These are phyloP conservation scores for Neotropicomus parvogracilis DNA, from an alignment of 1,284 basidiomycete genomes.

Conservation along the genomic window DNA sequence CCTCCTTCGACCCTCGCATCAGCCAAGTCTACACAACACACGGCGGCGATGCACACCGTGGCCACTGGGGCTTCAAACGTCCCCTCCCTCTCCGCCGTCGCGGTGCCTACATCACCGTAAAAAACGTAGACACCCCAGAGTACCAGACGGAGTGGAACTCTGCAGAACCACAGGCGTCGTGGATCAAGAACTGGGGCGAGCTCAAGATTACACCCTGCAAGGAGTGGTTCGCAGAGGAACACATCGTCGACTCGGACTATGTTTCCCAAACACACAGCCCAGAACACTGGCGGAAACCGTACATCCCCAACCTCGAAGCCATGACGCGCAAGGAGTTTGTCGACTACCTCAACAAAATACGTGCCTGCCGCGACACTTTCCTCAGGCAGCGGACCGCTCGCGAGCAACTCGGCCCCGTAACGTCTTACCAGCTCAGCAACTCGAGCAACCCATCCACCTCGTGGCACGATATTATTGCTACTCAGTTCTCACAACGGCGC, in stretches of 20 bases:
- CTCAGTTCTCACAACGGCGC: slow-evolving; percentile 34
- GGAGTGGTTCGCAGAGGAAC: slow-evolving; percentile 14
- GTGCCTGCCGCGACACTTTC: slow-evolving; percentile 51
- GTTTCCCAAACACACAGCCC: slow-evolving; percentile 12
- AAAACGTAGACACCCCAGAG: slow-evolving; percentile 61
- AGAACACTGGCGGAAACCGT: slow-evolving; percentile 17
- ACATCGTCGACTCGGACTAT: slow-evolving; percentile 30
- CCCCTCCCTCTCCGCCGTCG: slow-evolving; percentile 63
- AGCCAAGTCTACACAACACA: slow-evolving; percentile 68
- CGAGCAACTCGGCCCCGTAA: slow-evolving; percentile 13
- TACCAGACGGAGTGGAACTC: slow-evolving; percentile 74
- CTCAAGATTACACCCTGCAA: slow-evolving; percentile 45
- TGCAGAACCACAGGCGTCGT: slow-evolving; percentile 59
- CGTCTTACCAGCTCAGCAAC: slow-evolving; percentile 35
- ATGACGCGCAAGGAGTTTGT: slow-evolving; percentile 53
- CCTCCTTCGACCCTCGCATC: slow-evolving; percentile 69
- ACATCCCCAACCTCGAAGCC: slow-evolving; percentile 44
- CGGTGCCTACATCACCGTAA: slow-evolving; percentile 56
- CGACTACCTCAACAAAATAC: slow-evolving; percentile 54
- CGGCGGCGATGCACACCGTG: slow-evolving; percentile 64
- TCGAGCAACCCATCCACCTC: slow-evolving; percentile 27
- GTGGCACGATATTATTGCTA: slow-evolving; percentile 36
- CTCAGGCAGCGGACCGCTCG: slow-evolving; percentile 36
- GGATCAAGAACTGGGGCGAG: slow-evolving; percentile 64
- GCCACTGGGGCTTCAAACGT: slow-evolving; percentile 77